Base-by-base conservation (phyloP, 208 protist species). In the Jaenimonas drosophilae region DNA sequence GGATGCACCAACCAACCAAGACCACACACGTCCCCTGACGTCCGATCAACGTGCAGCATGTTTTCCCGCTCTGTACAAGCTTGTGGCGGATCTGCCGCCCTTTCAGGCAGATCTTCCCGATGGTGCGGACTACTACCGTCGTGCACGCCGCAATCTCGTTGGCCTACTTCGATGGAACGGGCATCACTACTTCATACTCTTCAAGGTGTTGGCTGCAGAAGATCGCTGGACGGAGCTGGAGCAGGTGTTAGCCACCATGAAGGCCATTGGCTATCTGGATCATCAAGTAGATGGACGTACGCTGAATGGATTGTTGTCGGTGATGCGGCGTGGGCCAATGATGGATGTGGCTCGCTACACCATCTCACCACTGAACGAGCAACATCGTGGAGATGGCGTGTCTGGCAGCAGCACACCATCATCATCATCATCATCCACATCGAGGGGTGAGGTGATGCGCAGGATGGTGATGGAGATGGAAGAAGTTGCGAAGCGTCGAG, bases 91-190 rank as follows among this genome's bases (percentile, higher is more conserved):
- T 6, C 11, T 20, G 19, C 37, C 37, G 7, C 37, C 37, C 37
- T 6, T 6, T 11, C n/a, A n/a, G n/a, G n/a, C n/a, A n/a, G n/a
- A n/a, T n/a, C n/a, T n/a, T n/a, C 37, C 37, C 9, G 31, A 34
- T 9, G 31, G 31, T 16, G 14, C 9, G 31, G n/a, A 30, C 48
- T 37, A 23, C 34, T 16, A n/a, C 33, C 11, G 23, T 29, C 0
- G 11, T 42, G 20, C 24, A 6, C 12, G 21, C 12, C 7, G 17
- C 21, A 60, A 62, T 49, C 12, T 70, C 16, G 29, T 33, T 9
- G 83, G 83, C 9, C 53, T 91, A 20, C 36, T 81, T 29, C 75
- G 78, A 14, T 92, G 83, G 79, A 59, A 60, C 33, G 62, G 70
- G 6, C 48, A 46, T 38, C 78, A 92, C 62, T 84, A 72, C 54